phyloP scores from a whole-genome alignment of 2,329 filamentous ascomycete genomes.

The Sporothrix humicola region DNA sequence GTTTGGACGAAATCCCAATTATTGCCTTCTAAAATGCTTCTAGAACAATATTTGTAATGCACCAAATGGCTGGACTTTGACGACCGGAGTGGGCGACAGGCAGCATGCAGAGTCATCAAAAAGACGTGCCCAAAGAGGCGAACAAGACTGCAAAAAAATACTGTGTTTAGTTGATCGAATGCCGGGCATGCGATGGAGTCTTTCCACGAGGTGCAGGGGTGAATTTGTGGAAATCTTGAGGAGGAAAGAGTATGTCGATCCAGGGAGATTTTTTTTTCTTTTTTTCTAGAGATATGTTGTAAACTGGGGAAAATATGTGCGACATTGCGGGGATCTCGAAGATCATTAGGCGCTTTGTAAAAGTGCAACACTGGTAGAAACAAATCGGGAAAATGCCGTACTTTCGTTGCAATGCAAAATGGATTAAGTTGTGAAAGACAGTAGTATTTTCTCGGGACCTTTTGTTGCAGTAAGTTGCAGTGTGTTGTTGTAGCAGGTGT shows the following conservation, averaged over 20 bases:
- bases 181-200: neutral
- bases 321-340: neutral
- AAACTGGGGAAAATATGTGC: neutral
- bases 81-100: neutral
- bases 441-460: neutral
- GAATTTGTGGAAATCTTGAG: neutral
- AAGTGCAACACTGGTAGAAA: neutral
- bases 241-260: neutral
- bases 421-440: neutral
- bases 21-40: neutral
- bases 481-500: neutral
- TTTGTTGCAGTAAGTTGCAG: neutral
- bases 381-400: too few species aligned
- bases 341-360: neutral
- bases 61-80: too few species aligned
- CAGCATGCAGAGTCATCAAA: neutral
- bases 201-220: neutral
- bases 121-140: neutral
- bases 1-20: neutral
- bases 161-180: too few species aligned
- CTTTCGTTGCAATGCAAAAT: too few species aligned
- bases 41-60: too few species aligned
- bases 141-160: neutral
- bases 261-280: too few species aligned
- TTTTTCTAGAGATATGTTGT: too few species aligned